These are phyloP conservation scores for Leccinum pallidistipes DNA, from an alignment of 1,284 basidiomycete genomes.

Conservation along the genomic window DNA sequence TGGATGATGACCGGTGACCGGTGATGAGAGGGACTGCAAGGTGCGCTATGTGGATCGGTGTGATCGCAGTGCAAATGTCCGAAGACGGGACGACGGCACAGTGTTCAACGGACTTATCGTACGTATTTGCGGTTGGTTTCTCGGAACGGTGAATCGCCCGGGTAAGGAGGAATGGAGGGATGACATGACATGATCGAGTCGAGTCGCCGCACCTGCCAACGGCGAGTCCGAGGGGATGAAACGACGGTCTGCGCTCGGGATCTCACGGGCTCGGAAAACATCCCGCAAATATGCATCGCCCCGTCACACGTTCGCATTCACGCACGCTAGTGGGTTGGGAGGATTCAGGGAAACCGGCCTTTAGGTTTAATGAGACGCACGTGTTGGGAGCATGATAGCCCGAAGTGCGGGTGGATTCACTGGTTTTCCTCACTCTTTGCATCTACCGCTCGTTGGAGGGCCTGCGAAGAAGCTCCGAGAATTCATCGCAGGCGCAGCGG, in stretches of 20 bases:
- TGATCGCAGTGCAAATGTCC: neutral
- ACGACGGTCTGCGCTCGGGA: neutral
- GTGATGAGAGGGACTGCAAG: neutral
- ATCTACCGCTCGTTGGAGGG: neutral
- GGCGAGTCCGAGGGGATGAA: neutral
- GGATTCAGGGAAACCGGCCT: conserved; percentile 8
- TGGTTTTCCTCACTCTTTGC: neutral
- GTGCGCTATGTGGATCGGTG: neutral
- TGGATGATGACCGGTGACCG: neutral
- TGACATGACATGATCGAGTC: neutral
- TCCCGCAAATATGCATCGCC: conserved; percentile 1
- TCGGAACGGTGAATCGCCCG: neutral
- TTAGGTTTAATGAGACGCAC: conserved; percentile 13
- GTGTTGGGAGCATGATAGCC: neutral
- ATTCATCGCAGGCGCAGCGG: neutral
- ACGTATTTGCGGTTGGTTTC: neutral
- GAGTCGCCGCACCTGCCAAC: neutral
- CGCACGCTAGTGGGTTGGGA: neutral
- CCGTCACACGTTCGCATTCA: conserved; percentile 1
- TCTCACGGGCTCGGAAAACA: neutral
- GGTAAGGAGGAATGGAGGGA: neutral
- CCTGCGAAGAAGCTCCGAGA: too few relatives aligned
- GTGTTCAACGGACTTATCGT: neutral
- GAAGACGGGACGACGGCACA: neutral
- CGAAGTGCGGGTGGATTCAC: neutral